Evolutionary conservation across 768 basidiomycete species (phyloP).

Genomic region (Chalciporus piperatus): DNA sequence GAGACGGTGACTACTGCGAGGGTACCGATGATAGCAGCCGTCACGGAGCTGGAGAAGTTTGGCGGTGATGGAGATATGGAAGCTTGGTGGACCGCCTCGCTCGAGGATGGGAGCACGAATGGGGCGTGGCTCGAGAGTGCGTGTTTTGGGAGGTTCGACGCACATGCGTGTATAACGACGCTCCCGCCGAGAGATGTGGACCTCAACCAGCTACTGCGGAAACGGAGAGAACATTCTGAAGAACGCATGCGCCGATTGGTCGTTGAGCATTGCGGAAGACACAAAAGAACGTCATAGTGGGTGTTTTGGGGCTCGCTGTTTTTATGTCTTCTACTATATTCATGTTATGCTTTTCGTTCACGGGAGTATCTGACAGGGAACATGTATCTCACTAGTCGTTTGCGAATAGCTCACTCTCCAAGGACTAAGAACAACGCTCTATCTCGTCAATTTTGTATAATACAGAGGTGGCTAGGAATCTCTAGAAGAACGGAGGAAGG

Average conservation of each 20-base stretch:
- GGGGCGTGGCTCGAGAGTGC: constrained; percentile 24
- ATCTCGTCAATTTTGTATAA: background rate
- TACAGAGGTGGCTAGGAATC: background rate
- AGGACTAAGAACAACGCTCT: background rate
- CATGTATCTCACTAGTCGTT: too few relatives aligned
- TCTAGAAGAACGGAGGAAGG: background rate
- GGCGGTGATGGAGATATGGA: constrained; percentile 23
- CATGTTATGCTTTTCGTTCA: background rate
- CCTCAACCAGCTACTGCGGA: constrained; percentile 10
- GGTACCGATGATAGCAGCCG: constrained; percentile 24
- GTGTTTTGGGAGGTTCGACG: constrained; percentile 26
- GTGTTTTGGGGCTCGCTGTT: background rate
- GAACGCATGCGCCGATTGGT: constrained; percentile 13
- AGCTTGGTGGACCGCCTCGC: constrained; percentile 26
- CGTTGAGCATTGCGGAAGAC: constrained; percentile 8
- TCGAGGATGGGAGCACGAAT: constrained; percentile 21
- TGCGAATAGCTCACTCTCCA: too few relatives aligned
- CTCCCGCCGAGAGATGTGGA: constrained; percentile 15
- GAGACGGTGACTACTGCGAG: background rate
- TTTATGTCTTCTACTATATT: background rate
- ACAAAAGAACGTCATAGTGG: constrained; percentile 3
- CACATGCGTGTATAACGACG: constrained; percentile 40
- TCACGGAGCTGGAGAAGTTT: constrained; percentile 26
- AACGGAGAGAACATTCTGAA: constrained; percentile 18
- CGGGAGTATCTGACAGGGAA: background rate